Percentiles rank a stretch among this genome's conserved stretches.
phyloP scores from a whole-genome alignment of 2,329 filamentous ascomycete genomes.

The Ascochyta lentis region DNA sequence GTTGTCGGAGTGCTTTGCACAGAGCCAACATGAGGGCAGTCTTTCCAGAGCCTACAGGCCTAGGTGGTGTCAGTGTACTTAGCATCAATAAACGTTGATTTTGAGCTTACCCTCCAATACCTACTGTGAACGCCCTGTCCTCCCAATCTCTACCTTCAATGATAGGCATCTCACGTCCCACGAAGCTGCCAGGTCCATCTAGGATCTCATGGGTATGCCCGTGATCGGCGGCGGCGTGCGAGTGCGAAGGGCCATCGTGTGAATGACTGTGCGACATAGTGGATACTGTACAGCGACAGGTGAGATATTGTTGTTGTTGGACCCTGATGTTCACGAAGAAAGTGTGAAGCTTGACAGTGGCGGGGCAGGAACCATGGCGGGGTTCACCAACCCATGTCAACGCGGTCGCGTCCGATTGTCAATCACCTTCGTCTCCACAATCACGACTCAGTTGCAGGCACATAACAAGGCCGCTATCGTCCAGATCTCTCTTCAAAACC shows the following conservation, averaged over 20 bases:
- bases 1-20: conserved; percentile 79
- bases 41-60: conserved; percentile 95
- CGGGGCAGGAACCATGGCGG: conserved; percentile 32
- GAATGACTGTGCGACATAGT: conserved; percentile 45
- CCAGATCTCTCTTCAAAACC: not conserved
- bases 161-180: conserved; percentile 91
- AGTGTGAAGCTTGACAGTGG: conserved; percentile 22
- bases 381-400: conserved; percentile 12
- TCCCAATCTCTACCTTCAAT: conserved; percentile 86
- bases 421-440: conserved; percentile 13
- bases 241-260: conserved; percentile 53
- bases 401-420: not conserved
- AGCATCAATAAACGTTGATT: not conserved
- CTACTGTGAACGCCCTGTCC: conserved; percentile 90
- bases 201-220: conserved; percentile 97
- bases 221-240: conserved; percentile 70
- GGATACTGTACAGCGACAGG: not conserved
- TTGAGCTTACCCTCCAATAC: conserved; percentile 85
- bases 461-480: not conserved
- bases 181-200: conserved; percentile 87
- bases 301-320: not conserved
- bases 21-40: conserved; percentile 96
- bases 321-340: conserved; percentile 13
- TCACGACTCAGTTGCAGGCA: not conserved
- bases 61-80: conserved; percentile 46